These are phyloP conservation scores for Ogataea naganishii DNA, from an alignment of 805 yeast species.

Conservation along the genomic window DNA sequence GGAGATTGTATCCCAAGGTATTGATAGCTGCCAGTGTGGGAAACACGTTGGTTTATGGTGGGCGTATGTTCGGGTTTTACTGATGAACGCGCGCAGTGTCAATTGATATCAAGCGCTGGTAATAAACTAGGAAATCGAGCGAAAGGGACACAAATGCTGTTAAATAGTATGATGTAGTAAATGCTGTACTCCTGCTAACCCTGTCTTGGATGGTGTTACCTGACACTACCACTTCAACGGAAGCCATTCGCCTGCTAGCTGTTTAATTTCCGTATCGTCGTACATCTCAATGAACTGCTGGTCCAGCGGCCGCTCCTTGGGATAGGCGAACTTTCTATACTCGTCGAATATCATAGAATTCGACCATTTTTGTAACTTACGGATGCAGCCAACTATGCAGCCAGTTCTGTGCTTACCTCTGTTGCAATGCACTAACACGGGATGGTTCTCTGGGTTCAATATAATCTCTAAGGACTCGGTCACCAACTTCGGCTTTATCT, in stretches of 20 bases:
- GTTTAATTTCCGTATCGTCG: slow-evolving; percentile 53
- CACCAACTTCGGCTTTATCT: slow-evolving; percentile 54
- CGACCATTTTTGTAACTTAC: slow-evolving; percentile 89
- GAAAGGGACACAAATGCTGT: too few relatives aligned
- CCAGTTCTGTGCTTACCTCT: slow-evolving; percentile 97
- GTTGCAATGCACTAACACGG: slow-evolving; percentile 89
- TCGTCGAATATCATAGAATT: slow-evolving; percentile 92
- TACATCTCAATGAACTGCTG: slow-evolving; percentile 92
- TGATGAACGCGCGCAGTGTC: too few relatives aligned
- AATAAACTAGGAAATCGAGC: too few relatives aligned
- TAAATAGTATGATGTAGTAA: too few relatives aligned
- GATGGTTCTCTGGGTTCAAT: slow-evolving; percentile 80
- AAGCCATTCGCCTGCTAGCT: slow-evolving; percentile 50
- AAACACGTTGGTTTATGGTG: slow-evolving; percentile 63
- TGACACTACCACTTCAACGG: slow-evolving; percentile 57
- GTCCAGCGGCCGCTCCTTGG: slow-evolving; percentile 91
- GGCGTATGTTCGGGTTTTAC: slow-evolving; percentile 45
- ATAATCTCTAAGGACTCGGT: slow-evolving; percentile 77
- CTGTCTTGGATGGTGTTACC: too few relatives aligned
- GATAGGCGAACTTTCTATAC: slow-evolving; percentile 88
- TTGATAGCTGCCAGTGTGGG: slow-evolving; percentile 50
- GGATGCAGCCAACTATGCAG: slow-evolving; percentile 85
- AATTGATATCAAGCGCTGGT: too few relatives aligned
- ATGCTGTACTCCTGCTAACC: too few relatives aligned
- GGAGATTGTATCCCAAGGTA: slow-evolving; percentile 53